A percentile compares a stretch with the other conserved stretches of the same genome.
phyloP scores from a whole-genome alignment of 129 eudicot genomes.

The Apium graveolens region DNA sequence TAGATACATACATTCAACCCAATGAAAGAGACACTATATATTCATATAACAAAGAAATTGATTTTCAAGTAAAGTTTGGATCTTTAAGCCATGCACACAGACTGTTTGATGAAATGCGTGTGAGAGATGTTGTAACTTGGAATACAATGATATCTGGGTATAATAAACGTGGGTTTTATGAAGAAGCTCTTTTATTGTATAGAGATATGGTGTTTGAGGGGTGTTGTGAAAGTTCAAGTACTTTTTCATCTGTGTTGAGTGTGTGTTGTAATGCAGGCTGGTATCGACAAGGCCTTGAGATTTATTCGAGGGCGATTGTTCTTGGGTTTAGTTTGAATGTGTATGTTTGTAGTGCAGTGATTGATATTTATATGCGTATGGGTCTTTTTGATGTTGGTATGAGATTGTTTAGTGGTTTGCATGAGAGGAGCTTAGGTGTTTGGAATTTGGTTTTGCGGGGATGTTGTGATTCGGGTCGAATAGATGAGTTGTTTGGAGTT shows the following conservation, averaged over 20 bases:
- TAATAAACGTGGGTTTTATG: conserved; percentile 31
- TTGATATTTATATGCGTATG: conserved; percentile 57
- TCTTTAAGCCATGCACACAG: conserved; percentile 38
- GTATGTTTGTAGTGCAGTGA: conserved; percentile 53
- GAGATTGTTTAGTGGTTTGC: conserved; percentile 44
- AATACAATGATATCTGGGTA: conserved; percentile 60
- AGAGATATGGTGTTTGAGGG: conserved; percentile 53
- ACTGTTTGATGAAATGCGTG: conserved; percentile 66
- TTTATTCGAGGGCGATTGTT: conserved; percentile 55
- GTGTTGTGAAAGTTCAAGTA: conserved; percentile 56
- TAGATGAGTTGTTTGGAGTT: conserved; percentile 34
- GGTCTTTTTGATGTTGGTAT: conserved; percentile 43
- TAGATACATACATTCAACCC: conserved; percentile 26
- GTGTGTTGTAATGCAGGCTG: conserved; percentile 35
- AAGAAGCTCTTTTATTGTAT: conserved; percentile 33
- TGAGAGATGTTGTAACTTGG: conserved; percentile 62
- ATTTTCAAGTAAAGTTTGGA: conserved; percentile 30
- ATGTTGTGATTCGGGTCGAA: conserved; percentile 36
- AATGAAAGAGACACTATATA: conserved; percentile 23
- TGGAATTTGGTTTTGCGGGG: conserved; percentile 65
- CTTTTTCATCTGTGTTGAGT: conserved; percentile 62
- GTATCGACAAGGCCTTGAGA: conserved; percentile 38
- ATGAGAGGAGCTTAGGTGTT: conserved; percentile 45
- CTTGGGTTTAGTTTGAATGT: conserved; percentile 45
- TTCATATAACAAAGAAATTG: conserved; percentile 28